These are phyloP conservation scores for Russula sp. DNA, from an alignment of 768 basidiomycete genomes.

Conservation along the genomic window DNA sequence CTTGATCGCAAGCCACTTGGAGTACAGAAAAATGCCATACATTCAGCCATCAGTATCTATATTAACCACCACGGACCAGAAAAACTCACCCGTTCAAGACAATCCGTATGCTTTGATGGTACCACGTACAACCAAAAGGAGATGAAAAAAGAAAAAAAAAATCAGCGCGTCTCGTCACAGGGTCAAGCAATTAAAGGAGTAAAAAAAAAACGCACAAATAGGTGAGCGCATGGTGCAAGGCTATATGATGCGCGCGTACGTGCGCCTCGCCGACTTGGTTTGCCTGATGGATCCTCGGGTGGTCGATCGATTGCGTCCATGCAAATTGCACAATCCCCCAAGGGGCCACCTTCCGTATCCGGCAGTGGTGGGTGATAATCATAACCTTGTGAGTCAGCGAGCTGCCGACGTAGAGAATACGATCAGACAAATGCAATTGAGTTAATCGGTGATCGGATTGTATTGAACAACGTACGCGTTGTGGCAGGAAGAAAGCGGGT, in stretches of 20 bases:
- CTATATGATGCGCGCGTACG: constrained; percentile 50
- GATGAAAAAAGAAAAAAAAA: neutral
- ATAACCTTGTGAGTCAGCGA: constrained; percentile 57
- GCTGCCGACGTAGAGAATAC: constrained; percentile 41
- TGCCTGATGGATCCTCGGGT: constrained; percentile 40
- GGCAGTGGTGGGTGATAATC: constrained; percentile 83
- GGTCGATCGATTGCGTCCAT: constrained; percentile 70
- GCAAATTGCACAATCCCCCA: constrained; percentile 90
- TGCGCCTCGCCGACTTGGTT: constrained; percentile 19
- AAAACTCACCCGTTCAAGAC: constrained; percentile 68
- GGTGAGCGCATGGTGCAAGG: constrained; percentile 83
- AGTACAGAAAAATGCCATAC: constrained; percentile 30
- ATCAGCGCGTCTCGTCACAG: constrained; percentile 1
- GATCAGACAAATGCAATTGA: neutral
- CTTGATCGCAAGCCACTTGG: constrained; percentile 71
- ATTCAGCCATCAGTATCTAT: neutral
- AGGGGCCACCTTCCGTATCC: constrained; percentile 69
- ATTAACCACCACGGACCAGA: neutral
- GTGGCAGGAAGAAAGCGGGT: constrained; percentile 72
- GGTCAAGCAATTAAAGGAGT: neutral
- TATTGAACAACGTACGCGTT: constrained; percentile 10
- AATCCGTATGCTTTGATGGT: constrained; percentile 69
- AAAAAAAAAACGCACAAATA: constrained; percentile 60
- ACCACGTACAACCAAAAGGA: neutral
- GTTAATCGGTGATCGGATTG: neutral